Evolutionary conservation across 805 yeast species (phyloP).

Genomic region (Spencermartinsiella europaea): DNA sequence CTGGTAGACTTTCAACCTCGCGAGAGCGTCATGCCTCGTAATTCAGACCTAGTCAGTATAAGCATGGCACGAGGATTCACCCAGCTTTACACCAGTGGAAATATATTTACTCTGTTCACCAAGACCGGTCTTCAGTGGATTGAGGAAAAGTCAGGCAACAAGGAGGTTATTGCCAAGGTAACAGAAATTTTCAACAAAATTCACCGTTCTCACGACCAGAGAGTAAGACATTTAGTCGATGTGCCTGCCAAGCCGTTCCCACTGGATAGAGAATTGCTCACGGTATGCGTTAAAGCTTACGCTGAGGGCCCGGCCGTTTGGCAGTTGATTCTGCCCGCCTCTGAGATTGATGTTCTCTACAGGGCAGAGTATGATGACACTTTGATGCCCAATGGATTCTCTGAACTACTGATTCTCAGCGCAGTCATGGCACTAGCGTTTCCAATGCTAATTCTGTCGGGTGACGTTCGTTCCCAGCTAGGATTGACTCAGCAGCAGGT

Average conservation of each 20-base stretch:
- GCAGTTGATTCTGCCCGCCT: slow-evolving; percentile 6
- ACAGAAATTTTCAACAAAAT: slow-evolving; percentile 9
- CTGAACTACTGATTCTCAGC: slow-evolving; percentile 14
- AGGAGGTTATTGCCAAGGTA: slow-evolving; percentile 8
- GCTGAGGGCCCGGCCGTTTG: slow-evolving; percentile 8
- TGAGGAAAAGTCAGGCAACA: slow-evolving; percentile 20
- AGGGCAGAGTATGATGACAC: slow-evolving; percentile 2
- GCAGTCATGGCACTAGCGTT: slow-evolving; percentile 7
- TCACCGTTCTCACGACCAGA: slow-evolving; percentile 4
- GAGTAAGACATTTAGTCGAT: slow-evolving; percentile 9
- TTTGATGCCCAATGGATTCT: slow-evolving; percentile 16
- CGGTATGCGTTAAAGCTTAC: slow-evolving; percentile 1
- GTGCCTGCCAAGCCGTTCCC: slow-evolving; percentile 3
- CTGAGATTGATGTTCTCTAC: slow-evolving; percentile 7
- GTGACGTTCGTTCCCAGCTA: background rate
- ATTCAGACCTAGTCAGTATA: slow-evolving; percentile 11
- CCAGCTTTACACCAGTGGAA: slow-evolving; percentile 9
- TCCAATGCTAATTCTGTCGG: slow-evolving; percentile 3
- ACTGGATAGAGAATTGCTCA: slow-evolving; percentile 4
- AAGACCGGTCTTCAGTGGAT: slow-evolving; percentile 40
- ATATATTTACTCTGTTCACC: slow-evolving; percentile 37
- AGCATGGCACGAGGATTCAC: slow-evolving; percentile 13
- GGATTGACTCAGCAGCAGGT: slow-evolving; percentile 1
- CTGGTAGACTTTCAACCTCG: slow-evolving; percentile 4
- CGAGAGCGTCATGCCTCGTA: background rate